These are phyloP conservation scores for Diutina siamensis DNA, from an alignment of 1,139 yeast genomes.

Conservation along the genomic window DNA sequence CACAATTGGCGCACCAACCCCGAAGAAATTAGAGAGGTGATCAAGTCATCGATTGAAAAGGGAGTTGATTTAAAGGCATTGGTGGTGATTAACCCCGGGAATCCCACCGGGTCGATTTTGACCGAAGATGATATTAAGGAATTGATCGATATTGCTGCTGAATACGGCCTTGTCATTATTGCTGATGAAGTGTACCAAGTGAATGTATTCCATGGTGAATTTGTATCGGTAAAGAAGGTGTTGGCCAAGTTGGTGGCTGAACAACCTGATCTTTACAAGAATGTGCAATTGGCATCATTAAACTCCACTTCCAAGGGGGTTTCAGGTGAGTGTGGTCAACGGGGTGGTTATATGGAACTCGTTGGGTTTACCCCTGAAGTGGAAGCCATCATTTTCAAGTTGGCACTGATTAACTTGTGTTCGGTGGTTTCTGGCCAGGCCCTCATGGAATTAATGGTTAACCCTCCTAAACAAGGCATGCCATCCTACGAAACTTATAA, in stretches of 20 bases:
- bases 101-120: constrained; percentile 89
- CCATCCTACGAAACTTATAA: constrained; percentile 60
- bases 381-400: constrained; percentile 17
- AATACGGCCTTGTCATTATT: constrained; percentile 70
- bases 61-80: constrained; percentile 65
- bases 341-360: constrained; percentile 97
- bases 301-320: constrained; percentile 97
- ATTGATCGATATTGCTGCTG: constrained; percentile 69
- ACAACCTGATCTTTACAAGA: constrained; percentile 42
- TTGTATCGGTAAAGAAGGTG: constrained; percentile 57
- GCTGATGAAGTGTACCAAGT: constrained; percentile 99
- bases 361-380: constrained; percentile 69
- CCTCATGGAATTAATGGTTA: constrained; percentile 80
- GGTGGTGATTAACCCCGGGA: constrained; percentile 94
- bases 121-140: constrained; percentile 53
- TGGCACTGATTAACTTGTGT: constrained; percentile 34
- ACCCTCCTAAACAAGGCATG: constrained; percentile 76
- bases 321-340: constrained; percentile 97
- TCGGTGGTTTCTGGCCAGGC: constrained; percentile 95
- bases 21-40: constrained; percentile 45
- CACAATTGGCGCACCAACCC: constrained; percentile 79
- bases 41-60: constrained; percentile 37
- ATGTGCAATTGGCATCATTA: constrained; percentile 82
- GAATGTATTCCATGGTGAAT: constrained; percentile 62
- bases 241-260: constrained; percentile 47